Evolutionary conservation across 1,284 basidiomycete genomes (phyloP), one percentile per base, ranked within the genome.

Genomic region (Ceratobasidium sp.): DNA sequence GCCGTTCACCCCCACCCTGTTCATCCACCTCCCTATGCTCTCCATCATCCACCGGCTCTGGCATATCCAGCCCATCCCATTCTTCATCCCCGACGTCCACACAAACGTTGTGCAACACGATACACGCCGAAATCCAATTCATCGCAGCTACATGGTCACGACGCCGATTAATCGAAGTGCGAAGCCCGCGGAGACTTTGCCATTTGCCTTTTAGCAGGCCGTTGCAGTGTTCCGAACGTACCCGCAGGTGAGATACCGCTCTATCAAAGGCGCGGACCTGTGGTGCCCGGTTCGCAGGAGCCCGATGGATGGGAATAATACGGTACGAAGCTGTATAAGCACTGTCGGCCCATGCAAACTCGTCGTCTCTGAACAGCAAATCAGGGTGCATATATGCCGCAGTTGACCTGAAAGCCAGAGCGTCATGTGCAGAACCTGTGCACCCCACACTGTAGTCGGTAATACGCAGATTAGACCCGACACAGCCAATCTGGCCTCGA

Each of bases 301-400:
- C 64, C 72, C 85, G 84, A 80, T 86, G 84, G 6, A 86, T 81
- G 49, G 85, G 83, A 49, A 87, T 85, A 0, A 81, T 83, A 0
- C 78, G 60, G 18, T 42, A 77, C 84, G 56, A 84, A 26, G 26
- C 71, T 13, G 83, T n/a, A 81, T 87, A 87, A n/a, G 86, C 86
- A 51, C 84, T 86, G 78, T 87, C 86, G 3, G 80, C 83, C 86
- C 86, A 87, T 2, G 84, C 85, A 83, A 87, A 87, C 77, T 87
- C 86, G 2, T 84, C 78, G 9, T 82, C 83, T 2, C 82, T 61
- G 80, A 86, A 86, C 13, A 86, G 81, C 79, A 81, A 84, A 0
- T 83, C 81, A 49, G 85, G 83, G 78, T 60, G 18, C 3, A 23
- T 3, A 15, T 60, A 60, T 60, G 56, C 56, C 23, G 4, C 56